These are phyloP conservation scores for Verticillium nonalfalfae DNA, from an alignment of 2,329 filamentous ascomycete genomes.

Conservation along the genomic window DNA sequence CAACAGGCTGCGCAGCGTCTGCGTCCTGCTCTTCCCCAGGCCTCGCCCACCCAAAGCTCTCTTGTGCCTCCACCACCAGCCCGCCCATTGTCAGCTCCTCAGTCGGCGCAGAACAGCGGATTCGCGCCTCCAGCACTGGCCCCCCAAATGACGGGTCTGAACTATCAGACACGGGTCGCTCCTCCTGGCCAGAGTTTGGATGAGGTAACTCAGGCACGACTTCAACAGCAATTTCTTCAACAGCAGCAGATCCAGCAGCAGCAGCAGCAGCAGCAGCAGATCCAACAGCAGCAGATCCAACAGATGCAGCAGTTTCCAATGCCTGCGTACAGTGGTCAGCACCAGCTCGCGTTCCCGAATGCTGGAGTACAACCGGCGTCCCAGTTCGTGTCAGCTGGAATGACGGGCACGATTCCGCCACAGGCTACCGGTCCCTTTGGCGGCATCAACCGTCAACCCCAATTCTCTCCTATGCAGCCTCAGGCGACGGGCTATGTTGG, in stretches of 20 bases:
- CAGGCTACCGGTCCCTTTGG: slow-evolving; percentile 31
- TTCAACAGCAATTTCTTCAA: slow-evolving; percentile 55
- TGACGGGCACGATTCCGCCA: slow-evolving; percentile 31
- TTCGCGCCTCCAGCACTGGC: slow-evolving; percentile 72
- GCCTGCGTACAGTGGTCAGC: slow-evolving; percentile 24
- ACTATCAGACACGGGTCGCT: slow-evolving; percentile 53
- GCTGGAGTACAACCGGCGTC: slow-evolving; percentile 18
- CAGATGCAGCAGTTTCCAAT: slow-evolving; percentile 31
- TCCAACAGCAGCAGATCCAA: slow-evolving; percentile 34
- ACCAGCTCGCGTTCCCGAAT: slow-evolving; percentile 28
- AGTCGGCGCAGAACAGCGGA: slow-evolving; percentile 66
- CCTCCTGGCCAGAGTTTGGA: slow-evolving; percentile 70
- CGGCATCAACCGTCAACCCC: slow-evolving; percentile 28
- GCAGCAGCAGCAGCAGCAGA: slow-evolving; percentile 27
- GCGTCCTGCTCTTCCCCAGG: slow-evolving; percentile 32
- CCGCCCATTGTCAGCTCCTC: slow-evolving; percentile 80
- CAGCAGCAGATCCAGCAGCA: slow-evolving; percentile 21
- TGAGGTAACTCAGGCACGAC: slow-evolving; percentile 61
- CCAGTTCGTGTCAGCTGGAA: slow-evolving; percentile 41
- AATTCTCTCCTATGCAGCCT: slow-evolving; percentile 44
- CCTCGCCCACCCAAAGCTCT: slow-evolving; percentile 49
- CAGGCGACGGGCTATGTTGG: slow-evolving; percentile 59
- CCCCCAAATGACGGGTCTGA: slow-evolving; percentile 73
- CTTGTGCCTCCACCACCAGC: slow-evolving; percentile 72
- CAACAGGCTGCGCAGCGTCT: slow-evolving; percentile 29